Evolutionary conservation across 352 stramenopile genomes (phyloP), one percentile per base, ranked within the genome.

Genomic region (Elongisporangium anandrum): DNA sequence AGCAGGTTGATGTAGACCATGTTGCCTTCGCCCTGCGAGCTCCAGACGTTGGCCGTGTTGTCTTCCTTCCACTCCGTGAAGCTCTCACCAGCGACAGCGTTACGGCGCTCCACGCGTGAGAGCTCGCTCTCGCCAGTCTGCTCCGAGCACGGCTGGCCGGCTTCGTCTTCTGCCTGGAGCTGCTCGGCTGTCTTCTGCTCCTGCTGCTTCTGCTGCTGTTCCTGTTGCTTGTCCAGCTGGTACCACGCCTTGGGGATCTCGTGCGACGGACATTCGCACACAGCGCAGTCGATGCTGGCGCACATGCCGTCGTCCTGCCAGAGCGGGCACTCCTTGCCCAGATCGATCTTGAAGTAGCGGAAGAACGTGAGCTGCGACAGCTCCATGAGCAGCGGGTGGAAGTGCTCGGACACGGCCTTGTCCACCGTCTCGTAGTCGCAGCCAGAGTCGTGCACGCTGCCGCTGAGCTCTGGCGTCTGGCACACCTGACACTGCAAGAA

Each of bases 1-100:
- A 97, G 70, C 29, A 99, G 69, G 72, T 99, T 98, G 60, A 99
- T 90, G 73, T 98, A 98, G 52, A 81, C 66, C 76, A 91, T 92
- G 48, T 66, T 73, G 39, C 89, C 80, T 23, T 54, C 70, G 7
- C 65, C 70, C 50, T 86, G 81, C 48, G 79, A 73, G 39, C 70
- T 78, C 76, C 75, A 88, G 41, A 92, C 76, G 57, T 92, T 75
- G 59, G 52, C 51, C 57, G 54, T 85, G 9, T 72, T 70, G 16
- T 73, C 61, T 48, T 96, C 87, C 50, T 80, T 72, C 87, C 86
- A 95, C 38, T 65, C 67, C 3, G 70, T 57, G 38, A 91, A 91
- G 26, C 53, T 78, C 64, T 84, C 69, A 39, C 75, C 82, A 54
- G 79, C 80, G 9, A 72, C 76, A 4, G 85, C 85, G 54, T 94